These are phyloP conservation scores for Forsythia viridissima DNA, from an alignment of 257 asterid genomes.

Conservation along the genomic window DNA sequence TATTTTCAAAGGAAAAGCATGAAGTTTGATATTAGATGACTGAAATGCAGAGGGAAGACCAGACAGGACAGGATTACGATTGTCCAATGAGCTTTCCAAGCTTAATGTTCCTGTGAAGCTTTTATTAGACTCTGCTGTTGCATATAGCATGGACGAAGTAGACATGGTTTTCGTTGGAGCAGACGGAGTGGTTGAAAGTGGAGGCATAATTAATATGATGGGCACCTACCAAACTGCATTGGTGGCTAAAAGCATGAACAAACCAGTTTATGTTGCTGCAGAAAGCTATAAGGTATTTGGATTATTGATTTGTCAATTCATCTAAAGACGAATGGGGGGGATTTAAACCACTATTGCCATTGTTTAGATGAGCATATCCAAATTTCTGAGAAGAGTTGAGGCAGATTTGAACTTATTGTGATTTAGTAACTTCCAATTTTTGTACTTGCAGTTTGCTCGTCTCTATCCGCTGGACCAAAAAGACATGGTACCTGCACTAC, in stretches of 20 bases:
- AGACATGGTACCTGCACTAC: constrained; percentile 90
- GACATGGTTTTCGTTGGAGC: constrained; percentile 98
- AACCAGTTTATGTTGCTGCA: constrained; percentile 93
- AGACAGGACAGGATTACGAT: constrained; percentile 76
- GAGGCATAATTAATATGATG: constrained; percentile 96
- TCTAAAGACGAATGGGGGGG: background rate
- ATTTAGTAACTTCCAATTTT: background rate
- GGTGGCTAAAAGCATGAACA: constrained; percentile 95
- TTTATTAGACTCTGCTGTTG: constrained; percentile 93
- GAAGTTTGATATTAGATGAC: constrained; percentile 13
- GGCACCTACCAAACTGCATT: constrained; percentile 95
- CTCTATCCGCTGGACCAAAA: constrained; percentile 86
- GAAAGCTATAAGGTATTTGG: constrained; percentile 85
- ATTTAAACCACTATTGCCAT: background rate
- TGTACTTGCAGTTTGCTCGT: constrained; percentile 77
- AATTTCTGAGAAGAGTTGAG: background rate
- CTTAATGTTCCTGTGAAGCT: constrained; percentile 92
- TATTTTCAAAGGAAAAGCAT: background rate
- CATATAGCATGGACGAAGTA: constrained; percentile 91
- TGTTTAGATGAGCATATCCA: background rate
- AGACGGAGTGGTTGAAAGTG: constrained; percentile 94
- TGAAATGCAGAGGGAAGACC: constrained; percentile 89
- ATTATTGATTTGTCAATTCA: background rate
- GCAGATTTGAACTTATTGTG: no score
- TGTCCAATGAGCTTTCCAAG: constrained; percentile 85